Evolutionary conservation across 2,329 filamentous ascomycete species (phyloP).

Genomic region (Macrophomina tecta): DNA sequence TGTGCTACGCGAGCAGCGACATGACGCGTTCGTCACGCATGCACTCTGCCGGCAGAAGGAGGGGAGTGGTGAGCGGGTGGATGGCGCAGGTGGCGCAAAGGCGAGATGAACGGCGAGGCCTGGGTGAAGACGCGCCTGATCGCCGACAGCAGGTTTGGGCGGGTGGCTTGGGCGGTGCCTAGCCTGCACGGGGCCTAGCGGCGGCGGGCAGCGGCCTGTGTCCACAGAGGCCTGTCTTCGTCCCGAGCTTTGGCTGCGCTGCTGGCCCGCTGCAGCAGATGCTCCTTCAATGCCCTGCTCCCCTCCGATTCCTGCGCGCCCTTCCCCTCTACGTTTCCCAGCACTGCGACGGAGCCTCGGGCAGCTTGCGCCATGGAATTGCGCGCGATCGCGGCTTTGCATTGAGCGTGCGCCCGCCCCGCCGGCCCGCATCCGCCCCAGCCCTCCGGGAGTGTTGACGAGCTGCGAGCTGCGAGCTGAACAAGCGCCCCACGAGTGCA

Average conservation of each 20-base stretch:
- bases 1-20: neutral
- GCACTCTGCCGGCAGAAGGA: neutral
- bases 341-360: neutral
- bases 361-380: neutral
- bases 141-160: constrained; percentile 4
- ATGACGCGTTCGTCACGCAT: neutral
- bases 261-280: neutral
- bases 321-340: neutral
- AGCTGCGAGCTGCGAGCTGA: no score
- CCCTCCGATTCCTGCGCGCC: neutral
- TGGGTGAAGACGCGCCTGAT: neutral
- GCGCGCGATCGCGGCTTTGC: neutral
- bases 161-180: neutral
- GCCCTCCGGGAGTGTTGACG: neutral
- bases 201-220: neutral
- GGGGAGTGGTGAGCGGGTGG: neutral
- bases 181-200: neutral
- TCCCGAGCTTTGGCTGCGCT: neutral
- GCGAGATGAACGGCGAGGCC: constrained; percentile 14
- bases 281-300: neutral
- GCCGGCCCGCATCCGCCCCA: no score
- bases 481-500: no score
- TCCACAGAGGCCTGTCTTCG: neutral
- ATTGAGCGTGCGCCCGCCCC: neutral
- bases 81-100: constrained; percentile 1